Conservation (phyloP, 257 asterid genomes). For the Nicotiana obtusifolia region DNA sequence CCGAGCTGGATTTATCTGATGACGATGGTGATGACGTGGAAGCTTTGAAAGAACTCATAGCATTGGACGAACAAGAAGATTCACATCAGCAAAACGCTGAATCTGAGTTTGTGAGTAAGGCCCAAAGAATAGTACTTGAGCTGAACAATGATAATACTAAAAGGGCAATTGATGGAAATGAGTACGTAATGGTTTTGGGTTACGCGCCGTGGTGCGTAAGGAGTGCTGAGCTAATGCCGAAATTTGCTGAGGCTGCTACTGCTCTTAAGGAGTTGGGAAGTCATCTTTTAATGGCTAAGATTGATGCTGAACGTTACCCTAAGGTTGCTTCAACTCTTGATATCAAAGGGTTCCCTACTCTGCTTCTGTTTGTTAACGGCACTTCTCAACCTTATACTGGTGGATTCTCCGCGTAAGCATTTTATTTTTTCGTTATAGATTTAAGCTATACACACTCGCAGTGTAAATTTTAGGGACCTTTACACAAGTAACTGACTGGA, state of each 20-base stretch:
- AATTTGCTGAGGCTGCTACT: constrained; percentile 93
- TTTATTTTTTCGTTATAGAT: too few species aligned
- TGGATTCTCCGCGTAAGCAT: constrained; percentile 79
- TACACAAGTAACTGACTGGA: too few species aligned
- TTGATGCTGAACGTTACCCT: constrained; percentile 79
- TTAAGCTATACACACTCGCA: background rate
- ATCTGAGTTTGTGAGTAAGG: constrained; percentile 75
- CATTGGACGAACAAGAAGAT: constrained; percentile 59
- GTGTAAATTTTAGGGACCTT: too few species aligned
- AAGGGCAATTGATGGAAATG: constrained; percentile 59
- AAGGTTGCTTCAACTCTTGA: constrained; percentile 65
- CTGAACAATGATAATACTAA: constrained; percentile 55
- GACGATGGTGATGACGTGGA: constrained; percentile 46
- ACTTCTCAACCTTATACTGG: constrained; percentile 76
- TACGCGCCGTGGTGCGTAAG: constrained; percentile 91
- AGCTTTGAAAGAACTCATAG: constrained; percentile 68
- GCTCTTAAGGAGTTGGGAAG: constrained; percentile 58
- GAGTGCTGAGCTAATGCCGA: constrained; percentile 96
- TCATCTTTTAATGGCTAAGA: constrained; percentile 63
- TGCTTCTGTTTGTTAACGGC: constrained; percentile 76
- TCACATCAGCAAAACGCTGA: constrained; percentile 46
- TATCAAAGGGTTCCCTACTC: constrained; percentile 81
- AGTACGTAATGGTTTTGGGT: constrained; percentile 75
- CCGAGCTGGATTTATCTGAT: constrained; percentile 15
- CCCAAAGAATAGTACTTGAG: constrained; percentile 85